Base-by-base conservation (phyloP, 225 moss, liverwort and hornwort genomes). In the Neckera pumila region DNA sequence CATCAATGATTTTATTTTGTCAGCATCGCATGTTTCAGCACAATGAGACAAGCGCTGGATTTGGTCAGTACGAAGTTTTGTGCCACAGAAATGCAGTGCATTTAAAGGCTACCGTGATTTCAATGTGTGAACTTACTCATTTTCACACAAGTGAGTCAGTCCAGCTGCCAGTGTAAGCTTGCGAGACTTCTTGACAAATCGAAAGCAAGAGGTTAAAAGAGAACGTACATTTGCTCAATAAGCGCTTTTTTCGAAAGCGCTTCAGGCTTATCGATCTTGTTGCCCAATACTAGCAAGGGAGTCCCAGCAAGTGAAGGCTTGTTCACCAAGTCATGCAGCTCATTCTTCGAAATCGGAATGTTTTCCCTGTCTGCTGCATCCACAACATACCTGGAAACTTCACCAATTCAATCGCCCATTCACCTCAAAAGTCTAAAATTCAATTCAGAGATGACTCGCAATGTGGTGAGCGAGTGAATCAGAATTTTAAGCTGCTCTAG, bases 251-350 rank as follows among this genome's bases (percentile, higher is more conserved):
- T 98, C 54, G 95, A 85, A 23, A 98, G 85, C 17, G 95, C 95
- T 89, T 93, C 95, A 69, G 93, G 93, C 86, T 96, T 98, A 86
- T 98, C 97, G 60, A 96, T 94, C 90, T 98, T 98, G 89, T 96
- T 98, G 81, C 97, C 97, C 89, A 98, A 87, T 49, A 96, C 95
- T 83, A 98, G 89, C 80, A 96, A 90, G 40, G 97, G 97, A 60
- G 94, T 96, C 43, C 95, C 95, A 70, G 89, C 91, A 77, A 98
- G 94, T 70, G 96, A 96, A 74, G 95, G 92, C 92, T 96, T 98
- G 93, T 90, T 95, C 86, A 96, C 88, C 79, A 96, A 92, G 89
- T 98, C 97, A 88, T 96, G 96, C 74, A 98, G 88, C 89, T 98
- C 97, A 77, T 93, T 98, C 89, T 90, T 95, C n/a, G 95, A 96